These are phyloP conservation scores for Phylloporus rhodoxanthus DNA, from an alignment of 768 basidiomycete genomes.

Conservation along the genomic window DNA sequence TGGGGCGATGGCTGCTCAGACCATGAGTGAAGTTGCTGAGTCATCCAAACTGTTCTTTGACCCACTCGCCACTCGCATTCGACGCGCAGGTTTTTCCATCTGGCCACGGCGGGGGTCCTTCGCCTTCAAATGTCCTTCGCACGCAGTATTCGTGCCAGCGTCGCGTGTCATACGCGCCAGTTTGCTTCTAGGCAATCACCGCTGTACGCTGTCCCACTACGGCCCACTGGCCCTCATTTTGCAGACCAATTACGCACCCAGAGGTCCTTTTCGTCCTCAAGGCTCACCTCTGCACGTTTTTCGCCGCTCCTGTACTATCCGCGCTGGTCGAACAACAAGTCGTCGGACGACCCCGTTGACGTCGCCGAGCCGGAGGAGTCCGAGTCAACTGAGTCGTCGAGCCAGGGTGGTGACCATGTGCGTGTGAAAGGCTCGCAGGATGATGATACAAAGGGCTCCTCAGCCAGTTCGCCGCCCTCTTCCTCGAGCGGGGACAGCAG, in stretches of 20 bases:
- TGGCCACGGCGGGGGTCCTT: constrained; percentile 14
- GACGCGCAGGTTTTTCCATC: background rate
- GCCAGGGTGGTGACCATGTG: constrained; percentile 12
- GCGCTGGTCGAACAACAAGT: constrained; percentile 38
- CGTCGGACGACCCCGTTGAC: constrained; percentile 20
- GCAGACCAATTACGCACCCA: constrained; percentile 8
- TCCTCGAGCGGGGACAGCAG: constrained; percentile 37
- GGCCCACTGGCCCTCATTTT: constrained; percentile 1
- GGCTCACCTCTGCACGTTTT: constrained; percentile 20
- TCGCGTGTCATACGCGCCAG: constrained; percentile 9
- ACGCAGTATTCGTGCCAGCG: constrained; percentile 14
- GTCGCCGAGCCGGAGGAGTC: constrained; percentile 22
- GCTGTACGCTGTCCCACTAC: constrained; percentile 12
- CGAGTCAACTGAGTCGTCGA: constrained; percentile 21
- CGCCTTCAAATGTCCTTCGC: constrained; percentile 22
- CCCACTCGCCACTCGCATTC: background rate
- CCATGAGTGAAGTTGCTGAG: background rate
- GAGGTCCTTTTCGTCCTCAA: constrained; percentile 27
- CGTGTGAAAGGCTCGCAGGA: constrained; percentile 27
- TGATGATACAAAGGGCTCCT: constrained; percentile 30
- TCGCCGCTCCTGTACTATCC: constrained; percentile 31
- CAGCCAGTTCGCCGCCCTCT: constrained; percentile 29
- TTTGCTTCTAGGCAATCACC: constrained; percentile 5
- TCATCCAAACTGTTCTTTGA: background rate
- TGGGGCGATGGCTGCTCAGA: too few relatives aligned